Evolutionary conservation across 1,284 basidiomycete species (phyloP).

Genomic region (Trichosporon coremiiforme): DNA sequence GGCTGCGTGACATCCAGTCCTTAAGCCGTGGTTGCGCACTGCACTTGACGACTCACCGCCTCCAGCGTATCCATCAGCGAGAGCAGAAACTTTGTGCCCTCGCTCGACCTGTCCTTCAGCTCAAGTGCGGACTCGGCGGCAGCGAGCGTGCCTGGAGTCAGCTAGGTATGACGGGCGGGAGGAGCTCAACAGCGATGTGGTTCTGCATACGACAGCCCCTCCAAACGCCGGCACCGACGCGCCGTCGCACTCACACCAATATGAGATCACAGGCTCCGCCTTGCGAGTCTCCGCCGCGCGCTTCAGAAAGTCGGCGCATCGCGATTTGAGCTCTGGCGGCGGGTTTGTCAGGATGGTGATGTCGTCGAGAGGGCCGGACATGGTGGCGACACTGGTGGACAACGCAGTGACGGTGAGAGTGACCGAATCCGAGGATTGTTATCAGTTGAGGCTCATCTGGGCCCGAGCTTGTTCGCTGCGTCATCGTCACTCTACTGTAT

Average conservation of each 20-base stretch:
- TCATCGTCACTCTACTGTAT: slow-evolving; percentile 1
- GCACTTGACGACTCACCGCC: slow-evolving; percentile 55
- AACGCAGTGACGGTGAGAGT: neutral
- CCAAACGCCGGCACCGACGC: too few species aligned
- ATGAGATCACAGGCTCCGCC: slow-evolving; percentile 82
- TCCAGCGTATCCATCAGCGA: slow-evolving; percentile 78
- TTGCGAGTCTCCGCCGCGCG: slow-evolving; percentile 79
- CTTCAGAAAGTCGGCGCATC: slow-evolving; percentile 75
- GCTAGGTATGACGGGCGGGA: too few species aligned
- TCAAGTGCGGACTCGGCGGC: slow-evolving; percentile 84
- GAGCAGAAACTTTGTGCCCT: slow-evolving; percentile 71
- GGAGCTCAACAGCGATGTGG: too few species aligned
- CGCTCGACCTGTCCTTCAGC: slow-evolving; percentile 64
- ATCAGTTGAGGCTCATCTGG: neutral
- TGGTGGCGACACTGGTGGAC: slow-evolving; percentile 22
- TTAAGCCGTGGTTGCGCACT: too few species aligned
- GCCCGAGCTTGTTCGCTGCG: neutral
- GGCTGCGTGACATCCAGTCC: too few species aligned
- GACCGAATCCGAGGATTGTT: neutral
- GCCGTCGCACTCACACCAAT: slow-evolving; percentile 79
- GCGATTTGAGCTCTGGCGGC: slow-evolving; percentile 59
- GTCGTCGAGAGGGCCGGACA: slow-evolving; percentile 37
- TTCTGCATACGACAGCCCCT: too few species aligned
- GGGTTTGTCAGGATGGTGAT: slow-evolving; percentile 52
- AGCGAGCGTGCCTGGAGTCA: slow-evolving; percentile 73